Evolutionary conservation across 352 stramenopile species (phyloP), one percentile per base, ranked within the genome.

Genomic region (Poterioochromonas sp.): DNA sequence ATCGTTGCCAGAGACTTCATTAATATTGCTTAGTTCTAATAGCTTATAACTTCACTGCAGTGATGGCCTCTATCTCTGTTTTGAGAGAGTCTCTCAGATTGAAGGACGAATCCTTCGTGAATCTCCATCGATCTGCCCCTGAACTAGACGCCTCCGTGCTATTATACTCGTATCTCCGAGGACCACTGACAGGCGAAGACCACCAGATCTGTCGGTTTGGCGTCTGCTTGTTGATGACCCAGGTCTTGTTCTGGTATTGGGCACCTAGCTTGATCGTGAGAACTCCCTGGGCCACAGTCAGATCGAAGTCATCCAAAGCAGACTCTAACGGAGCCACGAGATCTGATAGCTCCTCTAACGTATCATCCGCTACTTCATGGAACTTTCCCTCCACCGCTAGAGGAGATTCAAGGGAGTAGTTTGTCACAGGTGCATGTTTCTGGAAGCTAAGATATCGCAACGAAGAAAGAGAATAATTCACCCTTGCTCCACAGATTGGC

Each of bases 161-260:
- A 43, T 95, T 86, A 78, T 88, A 94, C 82, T 95, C 88, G 81
- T 94, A 96, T 43, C 90, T 88, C 82, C 91, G 91, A 35, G 91
- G 91, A 0, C 90, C 90, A 83, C 90, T 80, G 79, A 97, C 88
- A 22, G 92, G 92, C 76, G 92, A 97, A 22, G 91, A 97, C 92
- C 91, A 96, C 92, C 92, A 97, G 76, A 97, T 92, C 83, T 97
- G 92, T n/a, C 89, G 84, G 84, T 97, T 97, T 18, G 92, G 92
- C 43, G 92, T 91, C 81, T 97, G 92, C 71, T 95, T 95, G 83
- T 97, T 97, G 80, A 97, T 86, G 63, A 97, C 92, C 90, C 91
- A 97, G 71, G 89, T 47, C 26, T 43, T 43, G 26, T 5, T 8
- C 34, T 8, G 29, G 5, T 71, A 91, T 73, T 91, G 83, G 53